These are phyloP conservation scores for Volvariella volvacea DNA, from an alignment of 1,284 basidiomycete genomes.

Conservation along the genomic window DNA sequence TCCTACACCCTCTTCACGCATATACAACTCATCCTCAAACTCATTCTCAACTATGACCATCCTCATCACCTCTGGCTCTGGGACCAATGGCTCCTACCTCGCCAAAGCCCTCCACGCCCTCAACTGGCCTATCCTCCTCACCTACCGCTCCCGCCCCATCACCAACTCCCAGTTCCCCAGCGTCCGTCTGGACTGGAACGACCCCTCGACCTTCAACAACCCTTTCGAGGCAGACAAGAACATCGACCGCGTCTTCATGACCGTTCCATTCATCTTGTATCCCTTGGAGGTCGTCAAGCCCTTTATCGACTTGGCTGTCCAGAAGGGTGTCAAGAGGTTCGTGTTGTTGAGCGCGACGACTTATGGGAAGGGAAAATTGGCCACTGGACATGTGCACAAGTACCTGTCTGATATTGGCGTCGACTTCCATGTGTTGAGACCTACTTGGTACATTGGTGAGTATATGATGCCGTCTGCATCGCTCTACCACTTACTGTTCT, in stretches of 20 bases:
- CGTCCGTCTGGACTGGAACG: constrained; percentile 16
- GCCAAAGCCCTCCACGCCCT: constrained; percentile 16
- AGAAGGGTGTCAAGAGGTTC: constrained; percentile 26
- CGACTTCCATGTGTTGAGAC: constrained; percentile 23
- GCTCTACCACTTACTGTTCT: not conserved
- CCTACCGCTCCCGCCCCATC: constrained; percentile 15
- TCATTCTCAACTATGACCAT: constrained; percentile 14
- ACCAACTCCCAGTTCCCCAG: constrained; percentile 16
- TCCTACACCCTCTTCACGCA: no score
- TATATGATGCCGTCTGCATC: constrained; percentile 1
- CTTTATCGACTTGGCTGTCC: constrained; percentile 24
- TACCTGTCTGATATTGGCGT: constrained; percentile 18
- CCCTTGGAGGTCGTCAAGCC: constrained; percentile 14
- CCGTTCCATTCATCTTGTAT: constrained; percentile 12
- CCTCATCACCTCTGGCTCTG: constrained; percentile 24
- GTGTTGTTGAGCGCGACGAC: constrained; percentile 21
- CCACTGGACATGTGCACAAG: constrained; percentile 19
- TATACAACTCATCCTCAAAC: no score
- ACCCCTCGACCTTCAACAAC: constrained; percentile 15
- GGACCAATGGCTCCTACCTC: constrained; percentile 20
- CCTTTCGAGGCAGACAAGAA: constrained; percentile 12
- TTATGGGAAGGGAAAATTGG: constrained; percentile 12
- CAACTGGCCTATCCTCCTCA: constrained; percentile 15
- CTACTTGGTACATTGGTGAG: constrained; percentile 28
- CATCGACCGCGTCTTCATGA: constrained; percentile 14